Conservation (phyloP, 768 basidiomycete genomes). For the Austroboletus festivus region DNA sequence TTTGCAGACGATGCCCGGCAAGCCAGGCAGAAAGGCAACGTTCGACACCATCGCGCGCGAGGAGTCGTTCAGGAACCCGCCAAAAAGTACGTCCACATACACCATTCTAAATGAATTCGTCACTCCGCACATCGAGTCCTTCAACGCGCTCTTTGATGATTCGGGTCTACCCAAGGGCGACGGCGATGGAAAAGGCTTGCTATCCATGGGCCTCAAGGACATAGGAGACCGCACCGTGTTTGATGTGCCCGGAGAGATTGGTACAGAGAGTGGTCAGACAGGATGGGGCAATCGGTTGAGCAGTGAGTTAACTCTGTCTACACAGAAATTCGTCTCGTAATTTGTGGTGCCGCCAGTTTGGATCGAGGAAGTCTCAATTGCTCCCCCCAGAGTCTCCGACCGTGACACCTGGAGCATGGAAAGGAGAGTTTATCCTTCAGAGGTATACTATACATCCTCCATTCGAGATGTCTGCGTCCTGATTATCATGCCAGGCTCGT, state of each 20-base stretch:
- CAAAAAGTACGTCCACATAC: conserved; percentile 62
- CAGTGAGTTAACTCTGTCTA: conserved; percentile 49
- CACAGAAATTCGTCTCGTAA: conserved; percentile 8
- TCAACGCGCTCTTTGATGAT: conserved; percentile 95
- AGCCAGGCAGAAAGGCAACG: conserved; percentile 46
- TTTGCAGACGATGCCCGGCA: conserved; percentile 68
- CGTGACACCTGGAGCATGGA: conserved; percentile 73
- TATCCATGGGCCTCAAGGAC: conserved; percentile 76
- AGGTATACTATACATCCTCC: conserved; percentile 48
- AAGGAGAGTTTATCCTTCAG: conserved; percentile 80
- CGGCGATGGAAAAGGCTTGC: conserved; percentile 74
- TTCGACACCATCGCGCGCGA: conserved; percentile 85
- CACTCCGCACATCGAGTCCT: conserved; percentile 89
- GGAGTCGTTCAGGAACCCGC: conserved; percentile 71
- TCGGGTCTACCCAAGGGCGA: conserved; percentile 72
- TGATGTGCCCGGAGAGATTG: conserved; percentile 62
- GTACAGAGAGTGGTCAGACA: conserved; percentile 48
- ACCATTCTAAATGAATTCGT: conserved; percentile 91
- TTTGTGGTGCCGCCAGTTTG: conserved; percentile 58
- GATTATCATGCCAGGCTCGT: conserved; percentile 59
- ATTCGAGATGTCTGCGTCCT: conserved; percentile 1
- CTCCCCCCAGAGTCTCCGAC: conserved; percentile 83
- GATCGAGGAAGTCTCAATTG: conserved; percentile 83
- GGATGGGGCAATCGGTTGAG: conserved; percentile 83
- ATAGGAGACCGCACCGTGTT: conserved; percentile 92